phyloP scores from a whole-genome alignment of 2,329 filamentous ascomycete species.

The Fusarium denticulatum region DNA sequence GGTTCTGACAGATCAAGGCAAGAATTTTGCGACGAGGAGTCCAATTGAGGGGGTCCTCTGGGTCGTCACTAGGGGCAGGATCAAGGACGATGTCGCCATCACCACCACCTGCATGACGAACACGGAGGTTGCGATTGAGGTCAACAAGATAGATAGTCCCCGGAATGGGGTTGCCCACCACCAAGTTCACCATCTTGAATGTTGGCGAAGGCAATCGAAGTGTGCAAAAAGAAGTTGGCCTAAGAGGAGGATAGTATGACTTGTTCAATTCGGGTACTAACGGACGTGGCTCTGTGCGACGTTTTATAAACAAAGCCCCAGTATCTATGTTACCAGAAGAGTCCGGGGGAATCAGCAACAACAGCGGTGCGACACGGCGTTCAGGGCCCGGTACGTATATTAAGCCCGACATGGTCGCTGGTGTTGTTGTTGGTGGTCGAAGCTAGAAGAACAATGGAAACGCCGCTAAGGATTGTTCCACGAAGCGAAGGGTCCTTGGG shows the following conservation, averaged over 20 bases:
- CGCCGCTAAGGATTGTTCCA: conserved; percentile 17
- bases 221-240: neutral
- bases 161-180: conserved; percentile 38
- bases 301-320: neutral
- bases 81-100: conserved; percentile 59
- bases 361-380: neutral
- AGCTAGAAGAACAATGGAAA: conserved; percentile 15
- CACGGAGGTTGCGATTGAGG: conserved; percentile 46
- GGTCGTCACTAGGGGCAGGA: conserved; percentile 59
- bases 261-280: neutral
- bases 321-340: neutral
- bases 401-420: neutral
- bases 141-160: conserved; percentile 56
- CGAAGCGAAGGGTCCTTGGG: neutral
- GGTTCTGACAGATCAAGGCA: conserved; percentile 42
- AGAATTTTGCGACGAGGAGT: conserved; percentile 42
- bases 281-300: neutral
- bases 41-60: conserved; percentile 65
- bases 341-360: neutral
- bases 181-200: neutral
- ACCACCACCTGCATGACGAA: conserved; percentile 45
- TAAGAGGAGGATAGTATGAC: neutral
- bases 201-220: neutral
- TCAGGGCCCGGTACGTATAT: no score
- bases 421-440: neutral